Percentiles rank a stretch among this genome's conserved stretches.
Evolutionary conservation across 306 rosid species (phyloP).

Genomic region (Ochetophila trinervis): DNA sequence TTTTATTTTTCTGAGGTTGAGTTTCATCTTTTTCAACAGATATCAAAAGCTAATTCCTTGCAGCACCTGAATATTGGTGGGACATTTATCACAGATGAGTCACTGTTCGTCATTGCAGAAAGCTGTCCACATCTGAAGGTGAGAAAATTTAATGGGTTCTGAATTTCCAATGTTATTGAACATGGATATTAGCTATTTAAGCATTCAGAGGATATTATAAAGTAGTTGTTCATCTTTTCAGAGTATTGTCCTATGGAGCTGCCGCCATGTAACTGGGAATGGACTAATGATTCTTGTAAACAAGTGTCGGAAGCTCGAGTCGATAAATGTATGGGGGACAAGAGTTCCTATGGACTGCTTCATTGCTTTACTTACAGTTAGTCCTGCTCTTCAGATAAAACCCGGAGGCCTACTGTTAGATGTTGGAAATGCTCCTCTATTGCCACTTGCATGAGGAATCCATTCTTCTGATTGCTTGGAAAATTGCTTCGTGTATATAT

Average conservation of each 20-base stretch:
- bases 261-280: constrained; percentile 74
- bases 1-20: constrained; percentile 3
- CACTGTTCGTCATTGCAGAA: constrained; percentile 61
- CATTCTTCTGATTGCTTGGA: constrained; percentile 3
- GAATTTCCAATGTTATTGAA: neutral
- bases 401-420: constrained; percentile 28
- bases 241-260: constrained; percentile 88
- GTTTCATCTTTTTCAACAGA: constrained; percentile 39
- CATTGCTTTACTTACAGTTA: constrained; percentile 44
- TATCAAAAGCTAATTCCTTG: constrained; percentile 67
- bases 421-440: constrained; percentile 24
- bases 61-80: constrained; percentile 84
- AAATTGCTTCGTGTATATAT: constrained; percentile 27
- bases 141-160: constrained; percentile 12
- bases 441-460: constrained; percentile 22
- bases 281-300: constrained; percentile 70
- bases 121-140: constrained; percentile 81
- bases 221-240: constrained; percentile 19
- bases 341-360: constrained; percentile 68
- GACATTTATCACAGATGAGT: constrained; percentile 85
- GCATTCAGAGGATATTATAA: neutral
- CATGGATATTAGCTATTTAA: neutral
- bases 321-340: constrained; percentile 86
- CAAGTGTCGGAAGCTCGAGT: constrained; percentile 68
- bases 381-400: constrained; percentile 70